Percentiles rank a stretch among this genome's conserved stretches.
Conservation (phyloP, 441 rosid species). For the Macaranga tanarius region DNA sequence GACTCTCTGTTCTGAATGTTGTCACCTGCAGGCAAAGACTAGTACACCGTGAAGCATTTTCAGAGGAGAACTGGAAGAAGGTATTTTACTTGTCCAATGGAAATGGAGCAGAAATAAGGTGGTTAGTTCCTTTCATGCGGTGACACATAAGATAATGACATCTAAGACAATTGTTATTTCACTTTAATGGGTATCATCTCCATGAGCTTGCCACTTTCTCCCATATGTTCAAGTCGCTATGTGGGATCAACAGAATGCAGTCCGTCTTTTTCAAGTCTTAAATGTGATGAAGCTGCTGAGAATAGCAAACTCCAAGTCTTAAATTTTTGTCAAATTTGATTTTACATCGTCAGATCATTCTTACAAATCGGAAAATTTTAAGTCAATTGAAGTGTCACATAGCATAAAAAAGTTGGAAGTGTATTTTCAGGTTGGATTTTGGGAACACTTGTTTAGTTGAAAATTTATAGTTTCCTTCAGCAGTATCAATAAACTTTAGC, state of each 20-base stretch:
- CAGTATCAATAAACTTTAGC: too few species aligned
- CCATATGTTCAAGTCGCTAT: neutral
- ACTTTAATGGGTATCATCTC: neutral
- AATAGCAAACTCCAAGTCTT: neutral
- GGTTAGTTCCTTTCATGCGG: conserved; percentile 69
- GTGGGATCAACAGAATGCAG: neutral
- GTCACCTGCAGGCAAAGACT: conserved; percentile 73
- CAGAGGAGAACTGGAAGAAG: conserved; percentile 85
- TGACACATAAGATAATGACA: conserved; percentile 25
- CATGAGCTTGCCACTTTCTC: neutral
- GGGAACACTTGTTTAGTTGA: too few species aligned
- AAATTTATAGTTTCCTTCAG: too few species aligned
- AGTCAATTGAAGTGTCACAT: too few species aligned
- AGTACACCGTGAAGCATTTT: conserved; percentile 62
- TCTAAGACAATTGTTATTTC: neutral
- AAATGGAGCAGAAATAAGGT: conserved; percentile 91
- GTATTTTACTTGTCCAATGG: conserved; percentile 80
- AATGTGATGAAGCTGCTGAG: neutral
- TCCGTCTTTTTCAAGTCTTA: neutral
- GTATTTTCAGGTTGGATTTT: too few species aligned
- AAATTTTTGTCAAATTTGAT: neutral
- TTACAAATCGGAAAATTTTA: conserved; percentile 18
- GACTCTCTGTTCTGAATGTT: neutral
- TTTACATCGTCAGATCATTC: neutral
- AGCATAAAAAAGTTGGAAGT: too few species aligned